phyloP scores from a whole-genome alignment of 176 grass and related monocot genomes.

The Stipa capillata region DNA sequence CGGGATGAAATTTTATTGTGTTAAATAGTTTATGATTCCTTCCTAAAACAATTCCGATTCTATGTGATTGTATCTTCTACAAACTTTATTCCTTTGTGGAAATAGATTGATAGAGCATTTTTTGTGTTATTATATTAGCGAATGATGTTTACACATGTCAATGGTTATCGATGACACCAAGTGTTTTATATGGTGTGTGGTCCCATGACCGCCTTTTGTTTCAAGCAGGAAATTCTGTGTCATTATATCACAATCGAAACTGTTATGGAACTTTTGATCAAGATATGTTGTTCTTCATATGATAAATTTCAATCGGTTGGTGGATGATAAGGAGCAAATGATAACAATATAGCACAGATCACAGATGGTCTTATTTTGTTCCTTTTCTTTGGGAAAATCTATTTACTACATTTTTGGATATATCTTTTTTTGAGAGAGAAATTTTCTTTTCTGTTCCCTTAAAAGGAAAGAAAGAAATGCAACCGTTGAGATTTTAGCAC shows the following conservation, averaged over 20 bases:
- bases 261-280: constrained; percentile 14
- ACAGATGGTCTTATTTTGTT: neutral
- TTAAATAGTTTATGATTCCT: neutral
- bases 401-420: neutral
- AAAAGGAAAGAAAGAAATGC: neutral
- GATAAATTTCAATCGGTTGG: constrained; percentile 2
- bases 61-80: neutral
- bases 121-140: neutral
- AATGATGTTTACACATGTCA: constrained; percentile 6
- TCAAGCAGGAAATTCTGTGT: neutral
- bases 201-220: neutral
- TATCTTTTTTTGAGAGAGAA: neutral
- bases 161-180: constrained; percentile 17
- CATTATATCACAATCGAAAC: neutral
- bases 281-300: neutral
- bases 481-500: neutral
- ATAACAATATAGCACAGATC: neutral
- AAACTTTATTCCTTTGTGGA: neutral
- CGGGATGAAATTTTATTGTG: neutral
- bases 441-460: neutral
- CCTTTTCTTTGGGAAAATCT: neutral
- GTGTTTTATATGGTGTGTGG: neutral
- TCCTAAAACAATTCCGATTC: no score
- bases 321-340: neutral
- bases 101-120: neutral